Conservation (phyloP, 2,329 filamentous ascomycete genomes). For the Aspergillus bombycis region DNA sequence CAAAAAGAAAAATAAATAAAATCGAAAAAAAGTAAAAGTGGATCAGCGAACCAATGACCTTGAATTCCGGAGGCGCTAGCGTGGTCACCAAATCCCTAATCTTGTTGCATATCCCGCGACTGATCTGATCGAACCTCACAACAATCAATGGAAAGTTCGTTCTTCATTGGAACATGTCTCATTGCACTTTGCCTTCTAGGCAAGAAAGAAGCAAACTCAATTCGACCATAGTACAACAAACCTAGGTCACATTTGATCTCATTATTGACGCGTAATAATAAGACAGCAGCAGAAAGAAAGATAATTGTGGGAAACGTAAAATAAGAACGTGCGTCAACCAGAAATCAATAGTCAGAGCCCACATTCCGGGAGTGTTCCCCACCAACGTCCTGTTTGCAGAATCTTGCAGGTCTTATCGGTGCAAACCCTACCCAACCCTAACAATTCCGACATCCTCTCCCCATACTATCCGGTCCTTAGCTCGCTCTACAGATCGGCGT, state of each 20-base stretch:
- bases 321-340: slow-evolving; percentile 8
- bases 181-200: neutral
- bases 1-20: neutral
- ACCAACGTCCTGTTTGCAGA: slow-evolving; percentile 1
- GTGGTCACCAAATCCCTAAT: neutral
- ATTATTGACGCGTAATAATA: neutral
- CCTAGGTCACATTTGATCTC: neutral
- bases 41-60: neutral
- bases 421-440: neutral
- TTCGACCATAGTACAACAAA: neutral
- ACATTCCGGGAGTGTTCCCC: neutral
- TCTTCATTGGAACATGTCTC: neutral
- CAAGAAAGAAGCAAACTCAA: neutral
- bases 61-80: neutral
- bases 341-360: slow-evolving; percentile 1
- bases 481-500: slow-evolving; percentile 9
- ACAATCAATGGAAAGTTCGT: neutral
- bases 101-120: neutral
- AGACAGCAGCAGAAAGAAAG: slow-evolving; percentile 5
- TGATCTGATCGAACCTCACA: neutral
- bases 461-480: slow-evolving; percentile 1
- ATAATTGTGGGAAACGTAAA: neutral
- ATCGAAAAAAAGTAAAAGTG: neutral
- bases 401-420: neutral
- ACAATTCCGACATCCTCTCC: slow-evolving; percentile 9